Evolutionary conservation across 441 rosid species (phyloP).

Genomic region (Daphne laureola): DNA sequence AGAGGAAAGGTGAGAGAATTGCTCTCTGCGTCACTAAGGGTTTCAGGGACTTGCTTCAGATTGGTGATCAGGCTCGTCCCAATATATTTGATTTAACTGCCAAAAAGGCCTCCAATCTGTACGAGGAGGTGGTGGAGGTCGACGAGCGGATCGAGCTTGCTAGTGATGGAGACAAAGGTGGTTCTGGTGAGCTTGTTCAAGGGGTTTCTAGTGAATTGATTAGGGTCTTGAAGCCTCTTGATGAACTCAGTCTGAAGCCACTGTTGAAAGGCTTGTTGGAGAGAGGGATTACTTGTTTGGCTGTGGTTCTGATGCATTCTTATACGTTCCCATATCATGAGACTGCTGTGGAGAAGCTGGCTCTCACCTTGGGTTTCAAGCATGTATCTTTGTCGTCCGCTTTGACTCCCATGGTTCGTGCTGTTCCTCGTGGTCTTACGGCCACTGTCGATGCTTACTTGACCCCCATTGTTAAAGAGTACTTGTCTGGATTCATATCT

Average conservation of each 20-base stretch:
- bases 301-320: conserved; percentile 87
- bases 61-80: conserved; percentile 93
- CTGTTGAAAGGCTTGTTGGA: conserved; percentile 50
- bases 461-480: conserved; percentile 87
- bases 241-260: conserved; percentile 53
- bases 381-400: conserved; percentile 89
- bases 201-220: conserved; percentile 89
- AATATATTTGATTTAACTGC: conserved; percentile 79
- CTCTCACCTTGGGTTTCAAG: conserved; percentile 67
- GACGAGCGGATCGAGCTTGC: conserved; percentile 88
- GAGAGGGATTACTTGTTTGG: conserved; percentile 80
- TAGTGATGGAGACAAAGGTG: conserved; percentile 25
- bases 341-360: conserved; percentile 65
- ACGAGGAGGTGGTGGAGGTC: conserved; percentile 77
- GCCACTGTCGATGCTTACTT: conserved; percentile 95
- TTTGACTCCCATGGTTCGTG: conserved; percentile 92
- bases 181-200: conserved; percentile 27
- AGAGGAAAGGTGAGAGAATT: conserved; percentile 87
- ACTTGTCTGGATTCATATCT: conserved; percentile 82
- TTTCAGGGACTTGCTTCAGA: conserved; percentile 81
- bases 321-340: conserved; percentile 87
- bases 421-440: conserved; percentile 93
- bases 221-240: conserved; percentile 58
- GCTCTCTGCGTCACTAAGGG: conserved; percentile 86
- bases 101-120: conserved; percentile 71